These are phyloP conservation scores for Candida loeiensis DNA, from an alignment of 805 yeast species.

Conservation along the genomic window DNA sequence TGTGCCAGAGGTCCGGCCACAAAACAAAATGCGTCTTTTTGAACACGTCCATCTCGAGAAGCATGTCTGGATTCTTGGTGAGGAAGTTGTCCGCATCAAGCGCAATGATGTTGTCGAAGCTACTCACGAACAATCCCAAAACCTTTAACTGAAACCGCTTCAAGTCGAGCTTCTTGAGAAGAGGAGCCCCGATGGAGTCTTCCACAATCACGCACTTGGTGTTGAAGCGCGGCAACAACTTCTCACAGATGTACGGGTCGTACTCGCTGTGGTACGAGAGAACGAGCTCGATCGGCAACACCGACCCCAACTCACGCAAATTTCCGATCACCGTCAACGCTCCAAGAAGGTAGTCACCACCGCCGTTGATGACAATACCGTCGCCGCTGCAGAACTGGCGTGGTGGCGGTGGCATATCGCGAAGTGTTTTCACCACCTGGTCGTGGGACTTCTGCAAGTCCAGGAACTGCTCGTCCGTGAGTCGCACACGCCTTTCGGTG, in stretches of 20 bases:
- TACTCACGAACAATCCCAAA: conserved; percentile 34
- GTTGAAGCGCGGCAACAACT: conserved; percentile 30
- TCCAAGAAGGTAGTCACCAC: conserved; percentile 33
- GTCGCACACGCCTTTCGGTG: conserved; percentile 1
- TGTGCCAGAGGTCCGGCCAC: conserved; percentile 44
- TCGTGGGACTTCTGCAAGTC: conserved; percentile 26
- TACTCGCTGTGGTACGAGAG: conserved; percentile 30
- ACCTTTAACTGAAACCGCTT: conserved; percentile 34
- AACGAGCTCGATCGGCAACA: conserved; percentile 36
- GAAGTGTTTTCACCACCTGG: conserved; percentile 20
- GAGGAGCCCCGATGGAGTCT: conserved; percentile 30
- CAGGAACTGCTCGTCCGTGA: conserved; percentile 14
- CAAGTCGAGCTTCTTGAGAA: conserved; percentile 23
- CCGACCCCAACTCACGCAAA: conserved; percentile 31
- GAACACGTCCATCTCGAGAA: conserved; percentile 35
- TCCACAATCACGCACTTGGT: conserved; percentile 44
- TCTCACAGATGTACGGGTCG: conserved; percentile 32
- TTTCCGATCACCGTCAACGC: conserved; percentile 32
- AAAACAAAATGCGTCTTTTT: conserved; percentile 24
- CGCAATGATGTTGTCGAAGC: conserved; percentile 34
- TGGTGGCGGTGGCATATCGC: conserved; percentile 22
- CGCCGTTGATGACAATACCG: conserved; percentile 40
- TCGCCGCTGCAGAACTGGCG: conserved; percentile 31
- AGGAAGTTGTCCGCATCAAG: conserved; percentile 42
- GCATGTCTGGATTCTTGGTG: conserved; percentile 32